These are phyloP conservation scores for Paragyromitra xinjiangensis DNA, from an alignment of 495 filamentous ascomycete species.

Conservation along the genomic window DNA sequence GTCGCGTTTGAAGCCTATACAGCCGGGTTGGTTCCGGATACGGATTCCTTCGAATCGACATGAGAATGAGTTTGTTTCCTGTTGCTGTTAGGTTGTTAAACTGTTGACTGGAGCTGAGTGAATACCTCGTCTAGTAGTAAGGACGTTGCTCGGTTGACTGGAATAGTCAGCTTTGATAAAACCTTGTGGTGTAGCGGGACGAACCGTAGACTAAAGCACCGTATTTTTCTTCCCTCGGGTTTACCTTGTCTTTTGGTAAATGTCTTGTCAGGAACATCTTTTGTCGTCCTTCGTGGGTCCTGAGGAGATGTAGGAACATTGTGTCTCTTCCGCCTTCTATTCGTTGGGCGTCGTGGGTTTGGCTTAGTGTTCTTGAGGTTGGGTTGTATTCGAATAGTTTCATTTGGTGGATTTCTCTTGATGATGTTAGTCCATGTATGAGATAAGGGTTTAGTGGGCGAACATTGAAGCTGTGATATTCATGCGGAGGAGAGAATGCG, in stretches of 20 bases:
- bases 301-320: conserved; percentile 24
- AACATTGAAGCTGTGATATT: conserved; percentile 26
- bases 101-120: background rate
- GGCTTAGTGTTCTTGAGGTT: conserved; percentile 11
- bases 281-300: conserved; percentile 12
- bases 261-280: conserved; percentile 25
- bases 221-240: conserved; percentile 11
- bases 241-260: conserved; percentile 10
- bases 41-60: conserved; percentile 26
- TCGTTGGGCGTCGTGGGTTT: conserved; percentile 9
- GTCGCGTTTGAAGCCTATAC: conserved; percentile 26
- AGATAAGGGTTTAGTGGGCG: background rate
- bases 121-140: conserved; percentile 30
- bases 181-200: background rate
- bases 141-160: conserved; percentile 29
- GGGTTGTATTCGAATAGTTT: conserved; percentile 27
- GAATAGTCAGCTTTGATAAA: background rate
- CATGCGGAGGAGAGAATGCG: conserved; percentile 24
- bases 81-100: background rate
- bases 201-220: conserved; percentile 22
- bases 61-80: conserved; percentile 22
- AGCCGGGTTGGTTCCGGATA: conserved; percentile 10
- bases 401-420: conserved; percentile 35
- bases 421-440: background rate
- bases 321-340: conserved; percentile 30